phyloP scores from a whole-genome alignment of 2,329 filamentous ascomycete genomes.

The Penicillium sp. region DNA sequence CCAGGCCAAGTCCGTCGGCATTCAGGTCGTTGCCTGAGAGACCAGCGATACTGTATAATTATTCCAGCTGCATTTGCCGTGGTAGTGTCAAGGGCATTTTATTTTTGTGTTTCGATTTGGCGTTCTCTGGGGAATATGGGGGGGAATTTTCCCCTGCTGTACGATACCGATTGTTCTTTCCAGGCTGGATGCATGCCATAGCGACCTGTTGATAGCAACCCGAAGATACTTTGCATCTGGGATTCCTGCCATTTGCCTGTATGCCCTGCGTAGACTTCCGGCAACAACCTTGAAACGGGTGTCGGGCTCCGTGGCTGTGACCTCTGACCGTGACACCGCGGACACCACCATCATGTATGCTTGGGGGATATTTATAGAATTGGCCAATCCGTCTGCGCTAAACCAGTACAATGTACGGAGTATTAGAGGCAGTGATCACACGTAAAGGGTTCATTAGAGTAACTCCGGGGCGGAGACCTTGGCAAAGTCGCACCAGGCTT shows the following conservation, averaged over 20 bases:
- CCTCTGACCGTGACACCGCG: too few relatives aligned
- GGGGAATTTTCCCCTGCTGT: constrained; percentile 17
- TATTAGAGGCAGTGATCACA: not conserved
- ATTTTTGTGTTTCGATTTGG: constrained; percentile 17
- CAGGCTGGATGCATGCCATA: constrained; percentile 28
- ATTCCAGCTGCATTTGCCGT: not conserved
- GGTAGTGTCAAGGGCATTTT: not conserved
- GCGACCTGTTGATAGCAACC: constrained; percentile 23
- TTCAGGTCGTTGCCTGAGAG: constrained; percentile 66
- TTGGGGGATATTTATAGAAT: not conserved
- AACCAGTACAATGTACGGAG: too few relatives aligned
- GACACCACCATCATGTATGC: too few relatives aligned
- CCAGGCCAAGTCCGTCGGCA: constrained; percentile 74
- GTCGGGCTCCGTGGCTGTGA: not conserved
- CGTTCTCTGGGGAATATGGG: constrained; percentile 22
- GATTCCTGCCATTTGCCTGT: not conserved
- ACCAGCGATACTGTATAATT: constrained; percentile 8
- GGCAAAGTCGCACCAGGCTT: not conserved
- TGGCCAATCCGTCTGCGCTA: not conserved
- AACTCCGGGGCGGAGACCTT: constrained; percentile 6
- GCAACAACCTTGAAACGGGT: too few relatives aligned
- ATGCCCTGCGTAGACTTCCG: too few relatives aligned
- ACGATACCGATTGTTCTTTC: constrained; percentile 20
- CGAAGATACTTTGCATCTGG: constrained; percentile 6
- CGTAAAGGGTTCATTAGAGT: not conserved